phyloP scores from a whole-genome alignment of 2,329 filamentous ascomycete genomes.

The Claviceps sp. region DNA sequence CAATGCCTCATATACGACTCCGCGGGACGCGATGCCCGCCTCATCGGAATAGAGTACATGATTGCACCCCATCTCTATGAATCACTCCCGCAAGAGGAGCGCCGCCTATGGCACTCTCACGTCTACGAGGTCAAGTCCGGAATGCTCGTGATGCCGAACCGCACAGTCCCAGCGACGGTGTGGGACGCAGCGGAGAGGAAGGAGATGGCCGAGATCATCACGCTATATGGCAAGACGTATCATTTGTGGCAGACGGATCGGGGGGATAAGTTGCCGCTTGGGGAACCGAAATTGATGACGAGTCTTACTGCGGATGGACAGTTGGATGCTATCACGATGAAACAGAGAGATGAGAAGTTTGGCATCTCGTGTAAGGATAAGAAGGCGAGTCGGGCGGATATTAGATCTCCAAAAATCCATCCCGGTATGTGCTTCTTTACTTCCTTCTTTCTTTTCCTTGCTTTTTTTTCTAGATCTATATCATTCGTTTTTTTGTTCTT shows the following conservation, averaged over 20 bases:
- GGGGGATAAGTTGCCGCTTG: conserved; percentile 45
- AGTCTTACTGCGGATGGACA: conserved; percentile 37
- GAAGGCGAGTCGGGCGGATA: conserved; percentile 27
- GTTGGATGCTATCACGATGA: conserved; percentile 32
- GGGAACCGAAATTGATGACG: conserved; percentile 40
- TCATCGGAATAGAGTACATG: conserved; percentile 86
- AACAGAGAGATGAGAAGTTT: conserved; percentile 32
- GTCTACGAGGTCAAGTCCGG: conserved; percentile 64
- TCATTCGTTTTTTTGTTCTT: neutral
- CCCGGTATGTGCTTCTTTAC: conserved; percentile 16
- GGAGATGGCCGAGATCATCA: conserved; percentile 66
- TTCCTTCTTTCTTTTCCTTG: too few species aligned
- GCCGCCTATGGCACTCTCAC: conserved; percentile 67
- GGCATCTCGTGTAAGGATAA: conserved; percentile 32
- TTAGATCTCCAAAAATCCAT: conserved; percentile 29
- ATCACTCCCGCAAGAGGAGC: conserved; percentile 51
- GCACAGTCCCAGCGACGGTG: conserved; percentile 39
- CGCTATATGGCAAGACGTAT: conserved; percentile 71
- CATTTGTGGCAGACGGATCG: conserved; percentile 79
- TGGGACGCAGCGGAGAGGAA: conserved; percentile 69
- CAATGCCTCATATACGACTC: conserved; percentile 81
- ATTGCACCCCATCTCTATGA: conserved; percentile 57
- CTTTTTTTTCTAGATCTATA: neutral
- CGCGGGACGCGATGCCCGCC: conserved; percentile 48
- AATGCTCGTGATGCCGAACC: conserved; percentile 66